A percentile compares a stretch with the other conserved stretches of the same genome.
Evolutionary conservation across 805 yeast genomes (phyloP).

Genomic region (Kazachstania psychrophila): DNA sequence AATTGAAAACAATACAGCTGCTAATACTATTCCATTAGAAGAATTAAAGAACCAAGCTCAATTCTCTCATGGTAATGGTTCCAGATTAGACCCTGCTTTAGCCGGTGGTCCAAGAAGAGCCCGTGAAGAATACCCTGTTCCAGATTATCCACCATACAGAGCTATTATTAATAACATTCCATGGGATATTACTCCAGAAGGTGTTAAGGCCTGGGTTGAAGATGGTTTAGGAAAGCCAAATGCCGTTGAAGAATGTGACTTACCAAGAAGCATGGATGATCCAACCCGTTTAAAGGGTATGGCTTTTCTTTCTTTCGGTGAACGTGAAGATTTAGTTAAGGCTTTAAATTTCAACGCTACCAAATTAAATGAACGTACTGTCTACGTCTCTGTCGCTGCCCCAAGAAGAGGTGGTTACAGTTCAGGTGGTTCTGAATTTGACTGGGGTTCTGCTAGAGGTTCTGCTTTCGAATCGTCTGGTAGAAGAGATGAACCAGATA

Average conservation of each 20-base stretch:
- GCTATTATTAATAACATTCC: slow-evolving; percentile 86
- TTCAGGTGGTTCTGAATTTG: slow-evolving; percentile 36
- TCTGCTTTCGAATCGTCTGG: slow-evolving; percentile 28
- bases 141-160: slow-evolving; percentile 84
- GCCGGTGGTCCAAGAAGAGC: slow-evolving; percentile 32
- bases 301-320: slow-evolving; percentile 77
- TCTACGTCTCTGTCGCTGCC: slow-evolving; percentile 75
- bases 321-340: slow-evolving; percentile 64
- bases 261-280: slow-evolving; percentile 57
- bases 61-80: slow-evolving; percentile 22
- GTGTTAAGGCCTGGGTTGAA: slow-evolving; percentile 51
- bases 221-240: slow-evolving; percentile 42
- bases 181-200: slow-evolving; percentile 65
- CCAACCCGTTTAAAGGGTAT: slow-evolving; percentile 72
- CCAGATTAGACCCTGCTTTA: slow-evolving; percentile 33
- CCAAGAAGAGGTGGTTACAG: slow-evolving; percentile 37
- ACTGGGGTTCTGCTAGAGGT: slow-evolving; percentile 44
- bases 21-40: slow-evolving; percentile 25
- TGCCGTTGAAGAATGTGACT: slow-evolving; percentile 53
- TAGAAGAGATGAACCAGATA: slow-evolving; percentile 34
- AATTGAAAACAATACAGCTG: slow-evolving; percentile 22
- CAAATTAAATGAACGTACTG: slow-evolving; percentile 60
- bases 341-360: slow-evolving; percentile 66
- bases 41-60: slow-evolving; percentile 11
- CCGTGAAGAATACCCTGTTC: slow-evolving; percentile 72